A percentile compares a stretch with the other conserved stretches of the same genome.
These are phyloP conservation scores for Epichloe gansuensis DNA, from an alignment of 2,329 filamentous ascomycete species.

Conservation along the genomic window DNA sequence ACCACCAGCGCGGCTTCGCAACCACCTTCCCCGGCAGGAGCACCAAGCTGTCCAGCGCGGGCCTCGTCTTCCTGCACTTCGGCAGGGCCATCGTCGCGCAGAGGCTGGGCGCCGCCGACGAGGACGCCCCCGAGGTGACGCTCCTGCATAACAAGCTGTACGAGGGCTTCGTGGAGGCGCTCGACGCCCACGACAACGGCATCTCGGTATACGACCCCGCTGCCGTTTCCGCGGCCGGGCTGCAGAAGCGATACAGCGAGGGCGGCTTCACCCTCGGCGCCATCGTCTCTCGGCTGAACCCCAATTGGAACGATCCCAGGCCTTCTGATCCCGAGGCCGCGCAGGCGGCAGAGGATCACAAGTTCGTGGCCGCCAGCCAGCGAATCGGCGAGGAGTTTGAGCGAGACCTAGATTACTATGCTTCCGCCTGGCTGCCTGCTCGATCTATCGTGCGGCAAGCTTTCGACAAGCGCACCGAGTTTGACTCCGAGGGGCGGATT, in stretches of 20 bases:
- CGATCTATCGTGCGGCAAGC: slow-evolving; percentile 65
- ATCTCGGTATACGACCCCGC: slow-evolving; percentile 69
- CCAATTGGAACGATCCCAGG: slow-evolving; percentile 59
- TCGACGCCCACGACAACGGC: slow-evolving; percentile 97
- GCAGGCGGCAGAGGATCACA: slow-evolving; percentile 66
- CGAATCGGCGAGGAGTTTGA: slow-evolving; percentile 87
- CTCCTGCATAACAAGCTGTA: slow-evolving; percentile 83
- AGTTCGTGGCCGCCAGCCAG: slow-evolving; percentile 62
- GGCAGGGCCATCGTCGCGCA: slow-evolving; percentile 68
- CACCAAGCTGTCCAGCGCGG: slow-evolving; percentile 89
- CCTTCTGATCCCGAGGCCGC: slow-evolving; percentile 38
- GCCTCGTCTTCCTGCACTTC: slow-evolving; percentile 92
- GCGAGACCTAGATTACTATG: slow-evolving; percentile 64
- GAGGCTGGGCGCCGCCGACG: slow-evolving; percentile 30
- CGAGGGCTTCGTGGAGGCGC: slow-evolving; percentile 83
- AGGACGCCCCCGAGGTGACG: slow-evolving; percentile 53
- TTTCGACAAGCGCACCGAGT: slow-evolving; percentile 53
- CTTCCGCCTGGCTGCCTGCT: slow-evolving; percentile 73
- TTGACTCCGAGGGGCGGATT: slow-evolving; percentile 64
- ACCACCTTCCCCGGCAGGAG: slow-evolving; percentile 70
- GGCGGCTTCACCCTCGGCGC: slow-evolving; percentile 75
- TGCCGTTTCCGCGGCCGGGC: slow-evolving; percentile 52
- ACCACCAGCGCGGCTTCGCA: slow-evolving; percentile 87
- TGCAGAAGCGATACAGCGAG: slow-evolving; percentile 73
- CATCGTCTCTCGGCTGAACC: slow-evolving; percentile 68